phyloP scores from a whole-genome alignment of 1,284 basidiomycete genomes.

The Tremellales sp. region DNA sequence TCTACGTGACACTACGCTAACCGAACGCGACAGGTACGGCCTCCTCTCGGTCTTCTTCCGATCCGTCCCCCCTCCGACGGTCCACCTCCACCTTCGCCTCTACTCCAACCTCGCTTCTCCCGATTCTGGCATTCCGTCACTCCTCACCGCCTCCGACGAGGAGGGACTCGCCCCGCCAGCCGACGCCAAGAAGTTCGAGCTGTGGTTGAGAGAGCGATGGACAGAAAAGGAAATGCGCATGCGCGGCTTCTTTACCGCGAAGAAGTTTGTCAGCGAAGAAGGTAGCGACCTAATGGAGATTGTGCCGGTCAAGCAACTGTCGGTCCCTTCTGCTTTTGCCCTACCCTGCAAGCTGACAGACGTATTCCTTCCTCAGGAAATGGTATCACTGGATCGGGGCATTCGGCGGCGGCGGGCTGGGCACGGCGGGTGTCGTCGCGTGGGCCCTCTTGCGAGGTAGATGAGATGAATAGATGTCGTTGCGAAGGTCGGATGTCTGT shows the following conservation, averaged over 20 bases:
- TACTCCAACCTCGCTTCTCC: conserved; percentile 56
- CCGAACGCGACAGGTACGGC: conserved; percentile 56
- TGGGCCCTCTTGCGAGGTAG: conserved; percentile 6
- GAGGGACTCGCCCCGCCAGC: conserved; percentile 54
- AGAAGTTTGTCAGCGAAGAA: conserved; percentile 20
- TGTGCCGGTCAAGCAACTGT: conserved; percentile 34
- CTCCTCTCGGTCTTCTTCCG: conserved; percentile 82
- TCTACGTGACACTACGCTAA: conserved; percentile 47
- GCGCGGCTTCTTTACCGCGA: conserved; percentile 55
- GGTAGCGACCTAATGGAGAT: conserved; percentile 17
- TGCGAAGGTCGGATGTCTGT: too few species aligned
- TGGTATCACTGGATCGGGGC: conserved; percentile 36
- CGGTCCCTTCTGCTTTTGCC: conserved; percentile 12
- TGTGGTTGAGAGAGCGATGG: conserved; percentile 81
- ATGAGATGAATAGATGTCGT: too few species aligned
- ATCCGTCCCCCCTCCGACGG: conserved; percentile 72
- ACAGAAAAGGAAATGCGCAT: conserved; percentile 74
- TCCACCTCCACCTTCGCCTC: conserved; percentile 80
- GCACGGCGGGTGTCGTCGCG: conserved; percentile 15
- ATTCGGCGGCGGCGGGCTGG: conserved; percentile 35
- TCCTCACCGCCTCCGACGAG: conserved; percentile 11
- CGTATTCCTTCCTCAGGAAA: conserved; percentile 18
- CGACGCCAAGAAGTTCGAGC: conserved; percentile 71
- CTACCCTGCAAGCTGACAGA: not conserved
- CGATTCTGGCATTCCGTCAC: conserved; percentile 24